Evolutionary conservation across 495 filamentous ascomycete genomes (phyloP).

Genomic region (Astrothelium subdiscretum): DNA sequence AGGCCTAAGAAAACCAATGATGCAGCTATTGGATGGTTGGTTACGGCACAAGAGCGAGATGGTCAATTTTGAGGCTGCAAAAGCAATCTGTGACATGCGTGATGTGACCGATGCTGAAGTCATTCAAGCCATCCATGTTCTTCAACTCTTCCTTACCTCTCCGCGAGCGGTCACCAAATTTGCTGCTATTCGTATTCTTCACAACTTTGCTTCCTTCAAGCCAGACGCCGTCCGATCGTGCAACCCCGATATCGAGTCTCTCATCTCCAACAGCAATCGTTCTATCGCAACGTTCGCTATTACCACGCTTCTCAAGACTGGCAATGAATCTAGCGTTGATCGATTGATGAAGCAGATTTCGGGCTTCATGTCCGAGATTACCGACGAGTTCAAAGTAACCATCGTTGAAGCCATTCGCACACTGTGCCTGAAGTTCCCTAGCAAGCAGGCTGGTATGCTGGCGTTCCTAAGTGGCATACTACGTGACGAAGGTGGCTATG

Average conservation of each 20-base stretch:
- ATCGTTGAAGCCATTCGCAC: slow-evolving; percentile 97
- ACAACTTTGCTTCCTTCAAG: slow-evolving; percentile 90
- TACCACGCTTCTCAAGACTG: slow-evolving; percentile 93
- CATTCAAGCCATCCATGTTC: slow-evolving; percentile 81
- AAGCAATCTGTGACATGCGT: slow-evolving; percentile 88
- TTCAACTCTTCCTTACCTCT: slow-evolving; percentile 95
- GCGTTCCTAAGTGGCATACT: slow-evolving; percentile 90
- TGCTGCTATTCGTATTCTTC: slow-evolving; percentile 90
- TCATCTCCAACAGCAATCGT: slow-evolving; percentile 93
- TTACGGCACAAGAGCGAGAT: slow-evolving; percentile 98
- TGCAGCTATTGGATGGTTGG: slow-evolving; percentile 90
- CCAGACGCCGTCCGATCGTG: slow-evolving; percentile 84
- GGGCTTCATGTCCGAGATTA: slow-evolving; percentile 92
- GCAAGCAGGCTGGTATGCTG: slow-evolving; percentile 96
- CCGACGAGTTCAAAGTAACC: slow-evolving; percentile 98
- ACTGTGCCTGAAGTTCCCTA: slow-evolving; percentile 92
- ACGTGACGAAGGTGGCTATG: slow-evolving; percentile 93
- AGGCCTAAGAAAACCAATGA: slow-evolving; percentile 83
- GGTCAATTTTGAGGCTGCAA: slow-evolving; percentile 99
- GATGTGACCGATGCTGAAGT: slow-evolving; percentile 90
- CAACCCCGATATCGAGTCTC: slow-evolving; percentile 91
- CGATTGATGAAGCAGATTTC: slow-evolving; percentile 97
- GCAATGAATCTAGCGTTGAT: slow-evolving; percentile 93
- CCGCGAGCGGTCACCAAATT: slow-evolving; percentile 96
- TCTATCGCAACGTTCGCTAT: slow-evolving; percentile 98